phyloP scores from a whole-genome alignment of 108 stramenopile genomes.

The Epithemia pelagica region DNA sequence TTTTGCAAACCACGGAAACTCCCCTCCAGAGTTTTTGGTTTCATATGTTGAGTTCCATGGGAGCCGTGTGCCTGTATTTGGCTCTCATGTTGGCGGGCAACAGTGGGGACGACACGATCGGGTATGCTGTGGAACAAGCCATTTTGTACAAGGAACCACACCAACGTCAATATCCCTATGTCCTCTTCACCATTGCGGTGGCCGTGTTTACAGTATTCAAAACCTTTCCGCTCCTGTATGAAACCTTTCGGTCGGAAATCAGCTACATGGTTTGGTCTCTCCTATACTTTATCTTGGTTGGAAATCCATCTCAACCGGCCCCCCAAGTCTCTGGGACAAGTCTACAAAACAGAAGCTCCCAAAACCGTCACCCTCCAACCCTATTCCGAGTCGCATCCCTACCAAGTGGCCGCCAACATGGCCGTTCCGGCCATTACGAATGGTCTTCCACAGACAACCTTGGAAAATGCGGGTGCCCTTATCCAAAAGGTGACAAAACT shows the following conservation, averaged over 20 bases:
- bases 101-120: too few species aligned
- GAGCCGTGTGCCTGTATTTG: background rate
- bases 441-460: background rate
- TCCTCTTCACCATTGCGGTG: background rate
- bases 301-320: background rate
- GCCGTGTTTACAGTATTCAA: background rate
- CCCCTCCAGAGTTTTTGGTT: too few species aligned
- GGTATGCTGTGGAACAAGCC: too few species aligned
- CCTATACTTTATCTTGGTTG: background rate
- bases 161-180: too few species aligned
- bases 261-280: background rate
- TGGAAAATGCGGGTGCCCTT: background rate
- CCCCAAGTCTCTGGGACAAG: background rate
- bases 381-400: background rate
- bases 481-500: background rate
- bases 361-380: background rate
- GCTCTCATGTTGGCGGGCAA: background rate
- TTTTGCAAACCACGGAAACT: too few species aligned
- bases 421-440: background rate
- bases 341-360: background rate
- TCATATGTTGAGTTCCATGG: too few species aligned
- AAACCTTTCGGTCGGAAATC: background rate
- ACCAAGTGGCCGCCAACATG: background rate
- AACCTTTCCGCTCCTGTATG: background rate
- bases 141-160: too few species aligned